Evolutionary conservation across 2,329 filamentous ascomycete genomes (phyloP).

Genomic region (Chaetomiaceae sp.): DNA sequence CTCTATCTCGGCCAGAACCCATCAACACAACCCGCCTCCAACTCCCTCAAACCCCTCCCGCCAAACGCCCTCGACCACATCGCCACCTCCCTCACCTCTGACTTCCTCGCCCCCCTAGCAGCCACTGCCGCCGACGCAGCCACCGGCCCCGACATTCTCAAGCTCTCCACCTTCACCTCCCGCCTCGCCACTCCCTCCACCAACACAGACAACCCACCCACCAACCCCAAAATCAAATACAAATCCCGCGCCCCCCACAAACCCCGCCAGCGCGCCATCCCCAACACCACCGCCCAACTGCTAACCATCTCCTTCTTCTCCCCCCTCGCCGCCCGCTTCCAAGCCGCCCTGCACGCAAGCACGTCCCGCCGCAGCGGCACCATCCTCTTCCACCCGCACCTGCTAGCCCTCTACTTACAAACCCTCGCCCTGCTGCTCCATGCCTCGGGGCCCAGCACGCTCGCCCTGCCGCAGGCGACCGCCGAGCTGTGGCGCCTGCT

Average conservation of each 20-base stretch:
- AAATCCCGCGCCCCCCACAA: constrained; percentile 13
- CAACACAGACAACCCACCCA: constrained; percentile 22
- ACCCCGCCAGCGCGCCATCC: constrained; percentile 49
- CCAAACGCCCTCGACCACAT: constrained; percentile 61
- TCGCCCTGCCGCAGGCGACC: constrained; percentile 73
- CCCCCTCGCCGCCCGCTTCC: constrained; percentile 76
- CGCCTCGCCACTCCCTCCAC: no score
- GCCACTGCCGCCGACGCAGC: constrained; percentile 72
- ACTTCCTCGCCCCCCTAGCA: constrained; percentile 75
- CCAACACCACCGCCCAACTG: constrained; percentile 72
- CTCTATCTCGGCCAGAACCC: constrained; percentile 50
- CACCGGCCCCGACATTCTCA: constrained; percentile 76
- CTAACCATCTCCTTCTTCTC: constrained; percentile 77
- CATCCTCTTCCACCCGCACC: constrained; percentile 65
- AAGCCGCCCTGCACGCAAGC: constrained; percentile 48
- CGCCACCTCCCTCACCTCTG: constrained; percentile 58
- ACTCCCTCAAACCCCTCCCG: constrained; percentile 45
- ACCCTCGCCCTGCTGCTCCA: constrained; percentile 79
- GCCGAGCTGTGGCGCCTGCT: constrained; percentile 79
- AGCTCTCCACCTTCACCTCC: constrained; percentile 82
- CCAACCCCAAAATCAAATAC: constrained; percentile 26
- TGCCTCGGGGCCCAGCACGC: constrained; percentile 72
- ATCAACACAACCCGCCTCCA: constrained; percentile 24
- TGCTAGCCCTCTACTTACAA: constrained; percentile 76
- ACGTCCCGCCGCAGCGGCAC: constrained; percentile 38